Conservation (phyloP, 2,329 filamentous ascomycete species). For the Neofusicoccum umdonicola region DNA sequence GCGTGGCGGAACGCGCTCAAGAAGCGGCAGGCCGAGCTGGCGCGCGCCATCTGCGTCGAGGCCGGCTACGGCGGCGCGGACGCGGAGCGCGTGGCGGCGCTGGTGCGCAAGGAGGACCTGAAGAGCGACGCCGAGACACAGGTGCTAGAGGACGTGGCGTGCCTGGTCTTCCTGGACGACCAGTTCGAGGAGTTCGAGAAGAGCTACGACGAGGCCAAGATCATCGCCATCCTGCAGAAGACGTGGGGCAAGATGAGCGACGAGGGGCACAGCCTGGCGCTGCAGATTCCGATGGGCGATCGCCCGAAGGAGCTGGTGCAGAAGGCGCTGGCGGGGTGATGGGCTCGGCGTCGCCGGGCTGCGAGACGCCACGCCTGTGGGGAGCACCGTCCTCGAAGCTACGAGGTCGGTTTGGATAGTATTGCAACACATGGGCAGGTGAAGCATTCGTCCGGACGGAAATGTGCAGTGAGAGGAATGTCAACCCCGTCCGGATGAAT, state of each 20-base stretch:
- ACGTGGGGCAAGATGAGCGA: conserved; percentile 43
- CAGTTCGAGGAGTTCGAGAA: conserved; percentile 79
- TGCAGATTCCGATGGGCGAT: conserved; percentile 32
- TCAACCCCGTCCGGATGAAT: too few species aligned
- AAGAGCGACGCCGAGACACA: conserved; percentile 65
- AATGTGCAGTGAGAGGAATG: too few species aligned
- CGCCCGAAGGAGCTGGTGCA: conserved; percentile 26
- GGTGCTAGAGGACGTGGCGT: conserved; percentile 80
- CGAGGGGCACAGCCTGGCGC: conserved; percentile 33
- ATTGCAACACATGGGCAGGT: too few species aligned
- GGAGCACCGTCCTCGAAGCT: too few species aligned
- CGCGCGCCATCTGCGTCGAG: conserved; percentile 52
- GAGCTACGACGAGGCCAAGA: conserved; percentile 76
- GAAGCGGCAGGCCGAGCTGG: conserved; percentile 68
- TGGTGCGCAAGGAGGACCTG: conserved; percentile 78
- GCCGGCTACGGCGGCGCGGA: conserved; percentile 54
- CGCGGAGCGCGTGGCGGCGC: conserved; percentile 61
- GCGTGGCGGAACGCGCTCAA: conserved; percentile 74
- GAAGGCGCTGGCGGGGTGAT: conserved; percentile 10
- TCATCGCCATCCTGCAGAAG: conserved; percentile 51
- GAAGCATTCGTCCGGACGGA: too few species aligned
- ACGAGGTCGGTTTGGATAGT: too few species aligned
- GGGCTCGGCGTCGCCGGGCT: background rate
- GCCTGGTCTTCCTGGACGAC: conserved; percentile 82
- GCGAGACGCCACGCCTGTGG: too few species aligned